These are phyloP conservation scores for Simmondsia chinensis DNA, from an alignment of 148 eudicot species.

Conservation along the genomic window DNA sequence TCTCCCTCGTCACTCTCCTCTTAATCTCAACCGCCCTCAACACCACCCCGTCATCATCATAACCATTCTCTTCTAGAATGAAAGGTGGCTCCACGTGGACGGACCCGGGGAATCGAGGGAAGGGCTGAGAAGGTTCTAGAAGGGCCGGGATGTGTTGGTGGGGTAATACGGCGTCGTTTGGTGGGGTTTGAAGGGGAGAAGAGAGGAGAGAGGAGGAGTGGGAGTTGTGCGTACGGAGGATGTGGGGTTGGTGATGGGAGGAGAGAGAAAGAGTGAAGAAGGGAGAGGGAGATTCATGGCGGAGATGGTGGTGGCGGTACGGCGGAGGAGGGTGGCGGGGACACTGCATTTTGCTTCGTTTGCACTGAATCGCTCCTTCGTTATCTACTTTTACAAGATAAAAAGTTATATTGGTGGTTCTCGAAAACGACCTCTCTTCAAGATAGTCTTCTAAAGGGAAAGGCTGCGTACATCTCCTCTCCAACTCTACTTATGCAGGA, in stretches of 20 bases:
- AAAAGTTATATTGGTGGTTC: too few species aligned
- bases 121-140: slow-evolving; percentile 33
- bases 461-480: too few species aligned
- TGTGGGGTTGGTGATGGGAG: slow-evolving; percentile 14
- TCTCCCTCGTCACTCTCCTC: slow-evolving; percentile 60
- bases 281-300: slow-evolving; percentile 12
- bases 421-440: too few species aligned
- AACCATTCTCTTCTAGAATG: slow-evolving; percentile 19
- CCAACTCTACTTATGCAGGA: too few species aligned
- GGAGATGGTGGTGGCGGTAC: slow-evolving; percentile 13
- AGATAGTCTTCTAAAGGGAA: too few species aligned
- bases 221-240: slow-evolving; percentile 59
- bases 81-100: too few species aligned
- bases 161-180: background rate
- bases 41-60: slow-evolving; percentile 42
- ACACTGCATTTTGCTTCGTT: too few species aligned
- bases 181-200: slow-evolving; percentile 18
- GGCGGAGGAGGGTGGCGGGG: slow-evolving; percentile 10
- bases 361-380: too few species aligned
- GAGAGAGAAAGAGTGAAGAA: slow-evolving; percentile 7
- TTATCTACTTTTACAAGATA: too few species aligned
- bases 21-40: slow-evolving; percentile 70
- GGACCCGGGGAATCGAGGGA: slow-evolving; percentile 26
- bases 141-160: slow-evolving; percentile 18
- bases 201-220: slow-evolving; percentile 45